Evolutionary conservation across 2,329 filamentous ascomycete species (phyloP).

Genomic region (Colletotrichum camelliae): DNA sequence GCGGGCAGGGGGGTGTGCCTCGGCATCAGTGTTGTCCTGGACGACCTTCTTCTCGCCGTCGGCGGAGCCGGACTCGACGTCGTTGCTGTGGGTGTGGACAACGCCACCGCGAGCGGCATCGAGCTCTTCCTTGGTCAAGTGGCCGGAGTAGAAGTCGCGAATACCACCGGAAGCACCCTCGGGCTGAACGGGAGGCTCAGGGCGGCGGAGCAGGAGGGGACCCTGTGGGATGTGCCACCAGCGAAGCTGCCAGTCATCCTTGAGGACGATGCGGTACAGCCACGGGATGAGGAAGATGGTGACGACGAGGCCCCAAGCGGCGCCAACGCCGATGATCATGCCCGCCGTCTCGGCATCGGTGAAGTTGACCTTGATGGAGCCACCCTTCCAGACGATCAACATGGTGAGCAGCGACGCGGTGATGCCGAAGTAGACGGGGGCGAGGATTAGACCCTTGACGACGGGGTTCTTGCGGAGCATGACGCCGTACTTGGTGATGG

Average conservation of each 20-base stretch:
- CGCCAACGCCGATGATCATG: conserved; percentile 54
- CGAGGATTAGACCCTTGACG: conserved; percentile 43
- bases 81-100: conserved; percentile 6
- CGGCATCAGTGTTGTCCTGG: conserved; percentile 24
- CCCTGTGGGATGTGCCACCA: conserved; percentile 56
- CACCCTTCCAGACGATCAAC: conserved; percentile 25
- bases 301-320: conserved; percentile 47
- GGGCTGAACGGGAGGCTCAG: conserved; percentile 38
- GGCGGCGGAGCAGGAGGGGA: conserved; percentile 49
- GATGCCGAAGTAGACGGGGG: conserved; percentile 63
- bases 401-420: conserved; percentile 42
- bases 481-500: conserved; percentile 46
- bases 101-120: conserved; percentile 33
- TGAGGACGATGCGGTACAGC: conserved; percentile 56
- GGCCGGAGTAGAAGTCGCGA: conserved; percentile 56
- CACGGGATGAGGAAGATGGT: conserved; percentile 58
- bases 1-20: conserved; percentile 10
- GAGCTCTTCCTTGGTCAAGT: conserved; percentile 52
- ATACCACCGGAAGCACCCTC: conserved; percentile 39
- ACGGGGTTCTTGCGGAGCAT: conserved; percentile 47
- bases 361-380: conserved; percentile 18
- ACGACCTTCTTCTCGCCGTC: conserved; percentile 34
- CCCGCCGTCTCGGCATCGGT: conserved; percentile 44
- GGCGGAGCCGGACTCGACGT: conserved; percentile 27
- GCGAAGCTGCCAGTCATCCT: conserved; percentile 61